A percentile compares a stretch with the other conserved stretches of the same genome.
Evolutionary conservation across 495 filamentous ascomycete species (phyloP).

Genomic region (Aspergillus bertholletiae): DNA sequence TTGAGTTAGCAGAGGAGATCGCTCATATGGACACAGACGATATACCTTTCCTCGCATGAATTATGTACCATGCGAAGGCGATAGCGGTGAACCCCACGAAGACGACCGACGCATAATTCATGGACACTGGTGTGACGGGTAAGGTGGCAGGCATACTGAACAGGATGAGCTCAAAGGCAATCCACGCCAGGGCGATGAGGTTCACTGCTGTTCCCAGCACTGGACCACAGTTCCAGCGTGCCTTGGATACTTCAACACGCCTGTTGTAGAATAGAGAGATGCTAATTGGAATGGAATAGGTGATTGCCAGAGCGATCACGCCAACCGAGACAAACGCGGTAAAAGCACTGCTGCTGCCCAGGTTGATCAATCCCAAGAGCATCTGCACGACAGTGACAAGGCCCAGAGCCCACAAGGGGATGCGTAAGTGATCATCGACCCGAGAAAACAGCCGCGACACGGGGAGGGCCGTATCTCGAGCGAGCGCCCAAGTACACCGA

Average conservation of each 20-base stretch:
- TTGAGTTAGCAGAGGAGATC: no score
- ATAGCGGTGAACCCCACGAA: slow-evolving; percentile 54
- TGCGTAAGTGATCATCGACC: slow-evolving; percentile 25
- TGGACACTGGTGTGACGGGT: slow-evolving; percentile 44
- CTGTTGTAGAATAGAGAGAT: slow-evolving; percentile 51
- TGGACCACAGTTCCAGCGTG: slow-evolving; percentile 53
- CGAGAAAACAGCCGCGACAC: slow-evolving; percentile 30
- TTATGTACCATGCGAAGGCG: slow-evolving; percentile 38
- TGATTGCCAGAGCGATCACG: slow-evolving; percentile 55
- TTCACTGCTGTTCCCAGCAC: slow-evolving; percentile 55
- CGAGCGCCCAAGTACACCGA: slow-evolving; percentile 57
- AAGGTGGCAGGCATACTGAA: slow-evolving; percentile 51
- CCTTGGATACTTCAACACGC: slow-evolving; percentile 47
- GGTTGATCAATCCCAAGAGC: slow-evolving; percentile 58
- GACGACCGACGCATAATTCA: slow-evolving; percentile 64
- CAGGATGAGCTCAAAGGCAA: no score
- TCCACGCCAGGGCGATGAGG: slow-evolving; percentile 56
- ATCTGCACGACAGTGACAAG: slow-evolving; percentile 40
- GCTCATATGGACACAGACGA: no score
- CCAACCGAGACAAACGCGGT: slow-evolving; percentile 63
- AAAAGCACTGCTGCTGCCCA: slow-evolving; percentile 57
- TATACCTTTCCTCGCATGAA: slow-evolving; percentile 46
- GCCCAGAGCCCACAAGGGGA: slow-evolving; percentile 35
- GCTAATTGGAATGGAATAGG: slow-evolving; percentile 57
- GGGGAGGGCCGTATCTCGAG: slow-evolving; percentile 50